These are phyloP conservation scores for Talaromyces amestolkiae DNA, from an alignment of 2,329 filamentous ascomycete species.

Conservation along the genomic window DNA sequence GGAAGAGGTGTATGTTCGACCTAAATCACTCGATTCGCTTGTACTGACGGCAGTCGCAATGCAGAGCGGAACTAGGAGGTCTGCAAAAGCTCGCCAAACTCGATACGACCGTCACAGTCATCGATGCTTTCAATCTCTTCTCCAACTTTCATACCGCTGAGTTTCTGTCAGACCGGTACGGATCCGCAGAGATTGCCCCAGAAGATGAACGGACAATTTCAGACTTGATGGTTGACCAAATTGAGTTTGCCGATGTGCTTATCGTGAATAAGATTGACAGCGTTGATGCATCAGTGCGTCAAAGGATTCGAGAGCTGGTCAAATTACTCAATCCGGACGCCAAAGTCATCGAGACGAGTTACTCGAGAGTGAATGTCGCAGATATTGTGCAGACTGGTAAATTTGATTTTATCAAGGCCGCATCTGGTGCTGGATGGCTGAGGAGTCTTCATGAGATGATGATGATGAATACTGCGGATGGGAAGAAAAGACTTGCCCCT, in stretches of 20 bases:
- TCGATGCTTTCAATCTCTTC: constrained; percentile 71
- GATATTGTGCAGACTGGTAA: constrained; percentile 64
- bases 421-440: constrained; percentile 67
- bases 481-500: constrained; percentile 59
- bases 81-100: constrained; percentile 64
- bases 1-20: constrained; percentile 45
- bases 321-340: constrained; percentile 65
- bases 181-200: constrained; percentile 57
- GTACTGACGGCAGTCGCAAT: not conserved
- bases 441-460: constrained; percentile 68
- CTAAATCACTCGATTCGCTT: not conserved
- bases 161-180: constrained; percentile 62
- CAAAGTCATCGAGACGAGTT: constrained; percentile 61
- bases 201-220: constrained; percentile 73
- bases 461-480: constrained; percentile 54
- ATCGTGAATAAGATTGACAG: constrained; percentile 69
- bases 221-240: constrained; percentile 73
- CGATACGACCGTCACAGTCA: constrained; percentile 69
- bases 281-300: constrained; percentile 49
- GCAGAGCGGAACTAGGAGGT: constrained; percentile 57
- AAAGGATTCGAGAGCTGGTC: constrained; percentile 54
- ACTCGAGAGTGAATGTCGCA: constrained; percentile 59
- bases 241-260: constrained; percentile 73
- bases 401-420: constrained; percentile 64
- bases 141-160: constrained; percentile 70